A percentile compares a stretch with the other conserved stretches of the same genome.
phyloP scores from a whole-genome alignment of 2,329 filamentous ascomycete species.

The Paecilomyces variotii region DNA sequence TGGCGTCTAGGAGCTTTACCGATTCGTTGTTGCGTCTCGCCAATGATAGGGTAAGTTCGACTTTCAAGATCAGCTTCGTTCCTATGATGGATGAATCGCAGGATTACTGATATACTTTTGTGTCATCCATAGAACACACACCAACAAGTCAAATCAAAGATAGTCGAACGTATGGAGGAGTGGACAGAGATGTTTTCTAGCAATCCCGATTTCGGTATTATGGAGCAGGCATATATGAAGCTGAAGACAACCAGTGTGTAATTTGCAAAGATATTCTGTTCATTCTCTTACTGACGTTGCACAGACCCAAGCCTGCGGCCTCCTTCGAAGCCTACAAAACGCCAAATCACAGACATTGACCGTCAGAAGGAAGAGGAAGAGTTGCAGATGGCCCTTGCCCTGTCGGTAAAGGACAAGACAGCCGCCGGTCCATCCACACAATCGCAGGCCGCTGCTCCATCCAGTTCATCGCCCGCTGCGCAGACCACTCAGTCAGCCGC shows the following conservation, averaged over 20 bases:
- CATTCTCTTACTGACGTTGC: constrained; percentile 5
- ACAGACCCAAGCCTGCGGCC: constrained; percentile 81
- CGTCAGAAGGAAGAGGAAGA: constrained; percentile 95
- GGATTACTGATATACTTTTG: constrained; percentile 7
- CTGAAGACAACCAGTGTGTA: constrained; percentile 61
- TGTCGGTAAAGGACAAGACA: constrained; percentile 82
- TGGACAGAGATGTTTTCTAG: constrained; percentile 92
- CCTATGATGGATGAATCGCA: not conserved
- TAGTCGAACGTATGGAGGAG: constrained; percentile 89
- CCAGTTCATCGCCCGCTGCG: constrained; percentile 28
- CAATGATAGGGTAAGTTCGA: constrained; percentile 58
- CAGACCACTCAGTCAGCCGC: constrained; percentile 51
- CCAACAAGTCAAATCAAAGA: constrained; percentile 93
- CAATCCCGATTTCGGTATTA: constrained; percentile 89
- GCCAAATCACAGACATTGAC: constrained; percentile 79
- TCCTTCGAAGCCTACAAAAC: constrained; percentile 89
- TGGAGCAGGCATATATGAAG: constrained; percentile 89
- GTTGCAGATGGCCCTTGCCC: constrained; percentile 85
- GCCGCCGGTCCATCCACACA: constrained; percentile 28
- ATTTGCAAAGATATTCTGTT: not conserved
- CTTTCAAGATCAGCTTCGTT: not conserved
- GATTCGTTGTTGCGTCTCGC: constrained; percentile 86
- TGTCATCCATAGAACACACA: constrained; percentile 64
- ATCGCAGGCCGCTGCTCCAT: constrained; percentile 28
- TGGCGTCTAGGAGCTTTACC: constrained; percentile 86